phyloP scores from a whole-genome alignment of 2,329 filamentous ascomycete genomes.

The Hypoxylon sp. region DNA sequence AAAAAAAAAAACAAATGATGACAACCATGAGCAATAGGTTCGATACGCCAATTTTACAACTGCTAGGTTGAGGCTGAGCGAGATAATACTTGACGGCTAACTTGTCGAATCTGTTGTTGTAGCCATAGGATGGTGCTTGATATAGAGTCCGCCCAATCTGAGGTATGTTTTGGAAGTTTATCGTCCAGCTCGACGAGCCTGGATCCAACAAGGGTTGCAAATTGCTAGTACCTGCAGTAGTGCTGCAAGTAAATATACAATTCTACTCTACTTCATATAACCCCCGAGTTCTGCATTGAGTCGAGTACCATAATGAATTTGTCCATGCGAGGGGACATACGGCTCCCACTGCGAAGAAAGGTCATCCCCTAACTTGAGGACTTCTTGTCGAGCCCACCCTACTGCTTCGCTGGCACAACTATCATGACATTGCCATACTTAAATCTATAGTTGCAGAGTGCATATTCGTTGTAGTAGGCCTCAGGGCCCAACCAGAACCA shows the following conservation, averaged over 20 bases:
- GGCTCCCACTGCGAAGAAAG: slow-evolving; percentile 5
- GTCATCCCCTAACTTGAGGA: slow-evolving; percentile 27
- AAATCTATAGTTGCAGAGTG: slow-evolving; percentile 11
- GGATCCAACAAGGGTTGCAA: background rate
- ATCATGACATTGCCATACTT: slow-evolving; percentile 27
- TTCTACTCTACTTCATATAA: background rate
- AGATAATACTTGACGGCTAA: slow-evolving; percentile 30
- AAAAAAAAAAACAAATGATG: slow-evolving; percentile 17
- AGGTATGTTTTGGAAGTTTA: slow-evolving; percentile 5
- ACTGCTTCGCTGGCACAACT: slow-evolving; percentile 5
- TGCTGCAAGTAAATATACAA: background rate
- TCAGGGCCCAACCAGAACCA: slow-evolving; percentile 8
- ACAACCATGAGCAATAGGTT: slow-evolving; percentile 12
- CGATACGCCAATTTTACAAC: slow-evolving; percentile 17
- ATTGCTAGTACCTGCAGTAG: background rate
- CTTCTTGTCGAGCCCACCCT: slow-evolving; percentile 29
- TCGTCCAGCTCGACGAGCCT: background rate
- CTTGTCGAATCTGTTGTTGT: slow-evolving; percentile 14
- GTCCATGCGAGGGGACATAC: slow-evolving; percentile 2
- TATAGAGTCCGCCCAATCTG: background rate
- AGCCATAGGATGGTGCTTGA: slow-evolving; percentile 2
- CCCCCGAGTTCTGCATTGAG: slow-evolving; percentile 4
- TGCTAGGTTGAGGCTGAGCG: slow-evolving; percentile 6
- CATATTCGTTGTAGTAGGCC: slow-evolving; percentile 10
- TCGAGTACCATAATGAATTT: slow-evolving; percentile 29